phyloP scores from a whole-genome alignment of 352 stramenopile genomes.

The Phytophthora rubi region DNA sequence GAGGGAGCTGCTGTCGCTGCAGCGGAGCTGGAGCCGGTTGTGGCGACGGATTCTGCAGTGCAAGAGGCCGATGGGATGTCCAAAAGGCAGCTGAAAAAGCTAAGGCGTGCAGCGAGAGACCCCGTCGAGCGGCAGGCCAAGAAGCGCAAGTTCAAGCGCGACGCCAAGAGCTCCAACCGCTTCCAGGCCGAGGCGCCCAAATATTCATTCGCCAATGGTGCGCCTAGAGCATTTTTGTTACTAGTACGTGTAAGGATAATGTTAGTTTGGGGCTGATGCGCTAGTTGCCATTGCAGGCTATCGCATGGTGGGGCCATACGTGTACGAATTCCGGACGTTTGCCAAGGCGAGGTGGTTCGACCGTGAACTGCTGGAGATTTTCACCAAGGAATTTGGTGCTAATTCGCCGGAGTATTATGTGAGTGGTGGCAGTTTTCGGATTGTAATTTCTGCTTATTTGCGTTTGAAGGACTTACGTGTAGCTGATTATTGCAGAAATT shows the following conservation, averaged over 20 bases:
- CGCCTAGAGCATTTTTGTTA: too few species aligned
- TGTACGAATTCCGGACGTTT: conserved; percentile 95
- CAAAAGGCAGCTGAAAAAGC: conserved; percentile 60
- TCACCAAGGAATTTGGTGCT: conserved; percentile 84
- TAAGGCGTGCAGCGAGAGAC: conserved; percentile 39
- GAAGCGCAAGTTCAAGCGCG: conserved; percentile 60
- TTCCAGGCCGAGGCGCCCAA: conserved; percentile 52
- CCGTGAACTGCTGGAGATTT: conserved; percentile 92
- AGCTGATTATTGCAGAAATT: conserved; percentile 61
- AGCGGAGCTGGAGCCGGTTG: background rate
- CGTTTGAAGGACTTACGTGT: conserved; percentile 8
- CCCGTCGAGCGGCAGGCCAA: conserved; percentile 41
- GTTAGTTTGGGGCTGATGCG: conserved; percentile 1
- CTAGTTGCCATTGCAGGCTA: conserved; percentile 56
- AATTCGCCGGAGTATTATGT: conserved; percentile 90
- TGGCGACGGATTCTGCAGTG: background rate
- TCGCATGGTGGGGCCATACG: conserved; percentile 92
- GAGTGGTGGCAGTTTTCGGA: conserved; percentile 15
- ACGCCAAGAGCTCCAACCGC: conserved; percentile 48
- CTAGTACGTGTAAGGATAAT: conserved; percentile 1
- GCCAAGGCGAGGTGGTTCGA: conserved; percentile 96
- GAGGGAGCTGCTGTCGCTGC: background rate
- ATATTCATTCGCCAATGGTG: conserved; percentile 67
- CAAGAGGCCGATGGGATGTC: conserved; percentile 29
- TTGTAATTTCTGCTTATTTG: background rate